Conservation (phyloP, 1,139 yeast species). For the Candida mesenterica region DNA sequence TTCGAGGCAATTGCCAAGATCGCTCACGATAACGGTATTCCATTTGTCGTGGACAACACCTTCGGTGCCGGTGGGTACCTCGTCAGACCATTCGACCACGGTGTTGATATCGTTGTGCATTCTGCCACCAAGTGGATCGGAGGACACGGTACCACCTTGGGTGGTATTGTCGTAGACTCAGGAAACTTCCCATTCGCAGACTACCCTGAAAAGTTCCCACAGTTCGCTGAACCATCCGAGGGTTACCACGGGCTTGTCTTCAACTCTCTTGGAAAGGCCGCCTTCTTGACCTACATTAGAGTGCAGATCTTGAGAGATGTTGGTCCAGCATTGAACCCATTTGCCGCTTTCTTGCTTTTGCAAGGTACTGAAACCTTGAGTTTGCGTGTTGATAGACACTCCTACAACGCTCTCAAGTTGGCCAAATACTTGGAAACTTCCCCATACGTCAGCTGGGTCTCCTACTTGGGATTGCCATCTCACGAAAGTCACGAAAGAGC, state of each 20-base stretch:
- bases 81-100: constrained; percentile 80
- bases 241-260: constrained; percentile 89
- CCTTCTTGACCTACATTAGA: constrained; percentile 78
- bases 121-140: constrained; percentile 98
- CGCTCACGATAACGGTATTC: constrained; percentile 87
- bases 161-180: constrained; percentile 85
- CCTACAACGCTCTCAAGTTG: constrained; percentile 75
- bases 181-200: constrained; percentile 92
- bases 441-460: constrained; percentile 79
- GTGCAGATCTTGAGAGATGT: constrained; percentile 87
- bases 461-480: constrained; percentile 84
- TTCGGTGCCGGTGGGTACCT: constrained; percentile 96
- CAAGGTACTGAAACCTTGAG: constrained; percentile 95
- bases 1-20: constrained; percentile 71
- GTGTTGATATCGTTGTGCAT: constrained; percentile 87
- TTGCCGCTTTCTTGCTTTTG: constrained; percentile 77
- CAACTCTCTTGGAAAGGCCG: constrained; percentile 75
- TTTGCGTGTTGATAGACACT: constrained; percentile 90
- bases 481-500: constrained; percentile 83
- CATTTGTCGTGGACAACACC: constrained; percentile 94
- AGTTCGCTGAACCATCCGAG: constrained; percentile 84
- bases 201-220: constrained; percentile 85
- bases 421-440: constrained; percentile 75
- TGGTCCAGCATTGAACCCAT: constrained; percentile 88
- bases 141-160: constrained; percentile 95